Evolutionary conservation across 768 basidiomycete species (phyloP), one percentile per base, ranked within the genome.

Genomic region (Mycena maculata): DNA sequence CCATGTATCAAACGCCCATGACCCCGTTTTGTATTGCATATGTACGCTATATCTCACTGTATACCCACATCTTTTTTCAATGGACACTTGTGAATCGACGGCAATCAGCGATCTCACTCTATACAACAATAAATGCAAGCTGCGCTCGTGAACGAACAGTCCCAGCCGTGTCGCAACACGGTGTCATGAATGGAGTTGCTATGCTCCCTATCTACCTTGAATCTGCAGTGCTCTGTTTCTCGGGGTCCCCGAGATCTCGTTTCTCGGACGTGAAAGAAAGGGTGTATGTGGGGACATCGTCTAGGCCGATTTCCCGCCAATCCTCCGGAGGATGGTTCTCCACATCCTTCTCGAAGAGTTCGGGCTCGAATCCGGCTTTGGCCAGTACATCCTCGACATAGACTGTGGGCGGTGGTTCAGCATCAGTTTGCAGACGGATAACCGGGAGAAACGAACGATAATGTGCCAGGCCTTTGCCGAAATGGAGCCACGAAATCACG

Each of bases 391-490:
- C 64, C 22, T 72, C 71, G 15, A 72, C 71, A 28, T 72, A 72
- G 20, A 72, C 71, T 72, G 42, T 11, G 27, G n/a, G 20, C 31
- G 31, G n/a, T 33, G 18, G 45, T 41, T 60, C 22, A 64, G 45
- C 39, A 36, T 30, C 8, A 41, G 28, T 39, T n/a, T 28, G 13
- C 18, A 44, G n/a, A 64, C 18, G 22, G 20, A 27, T 54, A 28
- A 42, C 9, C 7, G n/a, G 15, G 16, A 23, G 12, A 2, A 23
- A 72, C 80, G 70, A 57, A 80, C 79, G 68, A 55, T 76, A 80
- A 45, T 79, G 78, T 8, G 75, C 74, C 3, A 81, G 66, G 11
- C 80, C 80, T 45, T 74, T 76, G 38, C 75, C 80, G 66, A 81
- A 81, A 57, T 78, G 76, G 36, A 75, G 38, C 60, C 74, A 71